These are phyloP conservation scores for Apiospora malaysiana DNA, from an alignment of 2,329 filamentous ascomycete genomes.

Conservation along the genomic window DNA sequence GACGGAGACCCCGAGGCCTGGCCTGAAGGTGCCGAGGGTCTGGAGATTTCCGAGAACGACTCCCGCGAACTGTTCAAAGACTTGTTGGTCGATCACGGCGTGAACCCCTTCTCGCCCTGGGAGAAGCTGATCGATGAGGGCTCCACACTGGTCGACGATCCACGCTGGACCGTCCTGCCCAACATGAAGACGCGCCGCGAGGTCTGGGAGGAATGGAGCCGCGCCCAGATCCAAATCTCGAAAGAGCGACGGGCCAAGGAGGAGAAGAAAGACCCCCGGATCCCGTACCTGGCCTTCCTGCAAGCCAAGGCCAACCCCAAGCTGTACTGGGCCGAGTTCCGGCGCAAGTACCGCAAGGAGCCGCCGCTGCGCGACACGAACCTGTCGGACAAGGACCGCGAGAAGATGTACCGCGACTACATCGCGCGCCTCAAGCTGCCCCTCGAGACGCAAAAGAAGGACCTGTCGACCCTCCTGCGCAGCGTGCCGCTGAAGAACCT, in stretches of 20 bases:
- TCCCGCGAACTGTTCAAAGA: slow-evolving; percentile 81
- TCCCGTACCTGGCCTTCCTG: slow-evolving; percentile 83
- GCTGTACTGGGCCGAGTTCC: slow-evolving; percentile 97
- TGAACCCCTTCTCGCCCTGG: slow-evolving; percentile 91
- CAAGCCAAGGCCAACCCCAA: slow-evolving; percentile 85
- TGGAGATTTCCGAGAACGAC: slow-evolving; percentile 76
- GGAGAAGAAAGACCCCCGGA: slow-evolving; percentile 81
- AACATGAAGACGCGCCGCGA: slow-evolving; percentile 84
- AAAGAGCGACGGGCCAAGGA: slow-evolving; percentile 76
- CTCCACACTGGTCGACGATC: slow-evolving; percentile 76
- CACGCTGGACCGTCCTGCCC: slow-evolving; percentile 81
- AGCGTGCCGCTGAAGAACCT: slow-evolving; percentile 63
- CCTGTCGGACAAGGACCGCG: slow-evolving; percentile 76
- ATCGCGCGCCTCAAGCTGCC: slow-evolving; percentile 71
- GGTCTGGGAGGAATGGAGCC: slow-evolving; percentile 83
- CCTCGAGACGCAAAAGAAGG: slow-evolving; percentile 69
- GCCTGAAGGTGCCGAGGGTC: slow-evolving; percentile 74
- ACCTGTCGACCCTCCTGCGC: slow-evolving; percentile 70
- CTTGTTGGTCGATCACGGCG: slow-evolving; percentile 78
- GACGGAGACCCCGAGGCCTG: slow-evolving; percentile 65
- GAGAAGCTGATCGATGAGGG: slow-evolving; percentile 87
- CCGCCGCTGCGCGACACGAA: slow-evolving; percentile 76
- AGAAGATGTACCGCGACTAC: slow-evolving; percentile 81
- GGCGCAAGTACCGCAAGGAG: slow-evolving; percentile 86
- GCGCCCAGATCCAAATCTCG: slow-evolving; percentile 74